Evolutionary conservation across 1,284 basidiomycete genomes (phyloP), one percentile per base, ranked within the genome.

Genomic region (Trametes polyzona): DNA sequence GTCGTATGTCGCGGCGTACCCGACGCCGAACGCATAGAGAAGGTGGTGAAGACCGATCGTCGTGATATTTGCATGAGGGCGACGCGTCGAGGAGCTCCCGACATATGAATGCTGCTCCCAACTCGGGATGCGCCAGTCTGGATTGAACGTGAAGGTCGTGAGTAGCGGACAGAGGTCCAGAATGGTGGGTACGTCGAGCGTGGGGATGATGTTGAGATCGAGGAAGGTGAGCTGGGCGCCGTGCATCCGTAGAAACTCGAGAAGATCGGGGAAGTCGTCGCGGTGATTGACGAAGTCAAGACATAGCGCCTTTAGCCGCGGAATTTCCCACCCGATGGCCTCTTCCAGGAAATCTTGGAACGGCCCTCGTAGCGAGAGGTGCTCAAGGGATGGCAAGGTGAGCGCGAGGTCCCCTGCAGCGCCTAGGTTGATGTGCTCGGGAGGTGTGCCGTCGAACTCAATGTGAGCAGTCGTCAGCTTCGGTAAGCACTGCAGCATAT

Each of bases 21-120:
- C 85, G 2, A 88, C 84, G 2, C 84, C 87, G 63, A 91, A 90
- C 0, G 89, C 87, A 56, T 84, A 78, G 53, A 78, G 71, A 12
- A 90, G 77, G 12, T 86, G 86, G 63, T 90, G 86, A n/a, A 88
- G 75, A 0, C 88, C 88, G 29, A 90, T 82, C 32, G 80, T 79
- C 0, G 69, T 77, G 57, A 91, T 81, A 47, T 81, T 77, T 2
- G 69, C 65, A 59, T 90, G 88, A 0, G 88, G 83, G 10, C 72
- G 69, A 36, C 76, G 70, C 2, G 81, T 77, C 10, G 88, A 68
- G 47, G 73, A 68, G 4, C 65, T 68, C 36, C 73, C 68, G 58
- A 68, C 62, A 57, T 73, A 67, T 5, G 57, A 55, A 24, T 63
- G 39, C n/a, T 71, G 69, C 3, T 65, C 65, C 47, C 71, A 64